These are phyloP conservation scores for Agrocybe pediades DNA, from an alignment of 768 basidiomycete genomes.

Conservation along the genomic window DNA sequence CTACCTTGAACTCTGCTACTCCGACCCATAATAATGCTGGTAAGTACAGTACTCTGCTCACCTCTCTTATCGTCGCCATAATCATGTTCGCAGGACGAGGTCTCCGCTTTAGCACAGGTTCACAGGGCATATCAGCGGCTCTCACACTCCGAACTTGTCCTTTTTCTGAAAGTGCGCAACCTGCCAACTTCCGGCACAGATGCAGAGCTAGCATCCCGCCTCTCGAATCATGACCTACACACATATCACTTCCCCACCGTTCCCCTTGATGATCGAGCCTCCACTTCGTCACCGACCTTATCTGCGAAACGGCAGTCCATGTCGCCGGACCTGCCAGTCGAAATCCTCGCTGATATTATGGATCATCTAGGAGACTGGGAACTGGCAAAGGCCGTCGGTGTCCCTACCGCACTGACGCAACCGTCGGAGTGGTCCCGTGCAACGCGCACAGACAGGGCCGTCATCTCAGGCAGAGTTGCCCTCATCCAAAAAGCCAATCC, in stretches of 20 bases:
- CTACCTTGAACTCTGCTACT: background rate
- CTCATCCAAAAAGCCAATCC: constrained; percentile 64
- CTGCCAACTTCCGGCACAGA: constrained; percentile 67
- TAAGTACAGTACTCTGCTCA: too few relatives aligned
- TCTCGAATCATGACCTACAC: constrained; percentile 76
- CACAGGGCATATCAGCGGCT: constrained; percentile 71
- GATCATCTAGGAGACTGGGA: constrained; percentile 86
- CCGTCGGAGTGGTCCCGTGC: constrained; percentile 77
- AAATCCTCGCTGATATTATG: constrained; percentile 76
- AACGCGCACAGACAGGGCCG: constrained; percentile 66
- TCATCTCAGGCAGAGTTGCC: constrained; percentile 64
- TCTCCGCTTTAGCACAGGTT: constrained; percentile 48
- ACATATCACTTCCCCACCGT: constrained; percentile 62
- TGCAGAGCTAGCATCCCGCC: constrained; percentile 65
- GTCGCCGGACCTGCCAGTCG: constrained; percentile 68
- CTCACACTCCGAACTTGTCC: constrained; percentile 64
- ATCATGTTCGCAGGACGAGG: constrained; percentile 29
- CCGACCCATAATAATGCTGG: too few relatives aligned
- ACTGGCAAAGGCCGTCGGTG: constrained; percentile 72
- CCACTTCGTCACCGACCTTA: constrained; percentile 31
- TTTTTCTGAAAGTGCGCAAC: constrained; percentile 75
- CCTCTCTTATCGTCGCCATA: constrained; percentile 11
- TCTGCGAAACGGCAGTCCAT: constrained; percentile 30
- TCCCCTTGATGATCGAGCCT: constrained; percentile 24
- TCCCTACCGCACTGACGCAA: constrained; percentile 66